Evolutionary conservation across 2,329 filamentous ascomycete genomes (phyloP), one percentile per base, ranked within the genome.

Genomic region (Magnaporthiopsis incrustans): DNA sequence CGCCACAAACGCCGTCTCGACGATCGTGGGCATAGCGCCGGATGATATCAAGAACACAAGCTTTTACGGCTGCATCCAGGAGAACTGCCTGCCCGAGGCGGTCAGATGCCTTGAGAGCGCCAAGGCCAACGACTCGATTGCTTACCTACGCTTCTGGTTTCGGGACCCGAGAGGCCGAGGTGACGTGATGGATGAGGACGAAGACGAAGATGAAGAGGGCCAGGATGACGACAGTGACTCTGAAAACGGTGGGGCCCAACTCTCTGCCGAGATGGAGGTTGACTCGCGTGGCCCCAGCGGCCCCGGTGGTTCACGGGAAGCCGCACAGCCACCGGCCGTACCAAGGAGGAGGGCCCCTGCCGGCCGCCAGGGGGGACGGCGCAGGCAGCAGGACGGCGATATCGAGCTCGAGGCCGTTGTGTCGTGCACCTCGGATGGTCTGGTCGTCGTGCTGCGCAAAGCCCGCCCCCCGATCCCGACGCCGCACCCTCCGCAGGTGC

Each of bases 121-220:
- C 27, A 96, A 96, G 73, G 89, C 89, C 33, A 96, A 96, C 70
- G 91, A 96, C 73, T 96, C 92, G 2, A 95, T 96, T 70, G 91
- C 92, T 2, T 96, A 96, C 70, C 80, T 96, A 65, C 89, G 92
- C 25, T 96, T 96, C 73, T 91, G 87, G 84, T 94, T 90, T 71
- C 84, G 90, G 63, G 89, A 95, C 72, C 91, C 91, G 73, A 77
- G 57, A 73, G 74, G n/a, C 26, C 60, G 26, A 10, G 81, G 69
- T 72, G 81, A 82, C 73, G 70, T 75, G 50, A 69, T 81, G 79
- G 77, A 79, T 11, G 63, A 78, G 22, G 77, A 78, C 57, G 70
- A 71, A 44, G 71, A 74, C 22, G 71, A 69, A 38, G 33, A 50
- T 5, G 58, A 62, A n/a, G 70, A 69, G 4, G 69, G 67, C 14